Percentiles rank a stretch among this genome's conserved stretches.
Evolutionary conservation across 2,329 filamentous ascomycete species (phyloP).

Genomic region (Calonectria naviculata): DNA sequence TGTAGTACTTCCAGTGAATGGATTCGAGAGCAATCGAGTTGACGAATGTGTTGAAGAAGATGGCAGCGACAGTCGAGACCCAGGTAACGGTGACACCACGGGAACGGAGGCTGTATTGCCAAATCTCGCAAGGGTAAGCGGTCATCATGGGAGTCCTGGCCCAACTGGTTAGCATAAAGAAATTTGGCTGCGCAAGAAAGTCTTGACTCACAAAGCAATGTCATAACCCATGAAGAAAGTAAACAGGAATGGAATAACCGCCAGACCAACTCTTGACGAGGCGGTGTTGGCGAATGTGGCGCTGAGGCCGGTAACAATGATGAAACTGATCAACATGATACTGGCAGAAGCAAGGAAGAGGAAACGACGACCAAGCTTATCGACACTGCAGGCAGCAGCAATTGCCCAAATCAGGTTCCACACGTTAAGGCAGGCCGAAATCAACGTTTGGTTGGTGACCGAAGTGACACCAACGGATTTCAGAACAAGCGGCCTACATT

Average conservation of each 20-base stretch:
- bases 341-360: constrained; percentile 50
- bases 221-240: constrained; percentile 58
- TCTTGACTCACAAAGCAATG: constrained; percentile 49
- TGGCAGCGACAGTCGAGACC: constrained; percentile 48
- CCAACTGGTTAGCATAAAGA: background rate
- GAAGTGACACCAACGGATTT: constrained; percentile 50
- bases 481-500: constrained; percentile 45
- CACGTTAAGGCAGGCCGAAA: constrained; percentile 54
- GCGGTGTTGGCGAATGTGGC: constrained; percentile 43
- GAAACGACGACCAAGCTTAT: constrained; percentile 52
- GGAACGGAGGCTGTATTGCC: constrained; percentile 43
- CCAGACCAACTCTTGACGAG: constrained; percentile 49
- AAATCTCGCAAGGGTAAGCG: constrained; percentile 54
- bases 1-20: constrained; percentile 33
- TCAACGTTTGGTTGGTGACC: constrained; percentile 50
- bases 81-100: constrained; percentile 56
- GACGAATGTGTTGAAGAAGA: constrained; percentile 51
- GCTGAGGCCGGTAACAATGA: constrained; percentile 52
- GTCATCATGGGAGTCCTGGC: constrained; percentile 54
- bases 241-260: constrained; percentile 60
- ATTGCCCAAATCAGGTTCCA: constrained; percentile 51
- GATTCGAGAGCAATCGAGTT: constrained; percentile 40
- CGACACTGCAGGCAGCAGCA: constrained; percentile 49
- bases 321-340: constrained; percentile 50
- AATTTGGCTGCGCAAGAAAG: accelerated